A percentile compares a stretch with the other conserved stretches of the same genome.
Conservation (phyloP, 805 yeast species). For the Metschnikowia noctiluminum region DNA sequence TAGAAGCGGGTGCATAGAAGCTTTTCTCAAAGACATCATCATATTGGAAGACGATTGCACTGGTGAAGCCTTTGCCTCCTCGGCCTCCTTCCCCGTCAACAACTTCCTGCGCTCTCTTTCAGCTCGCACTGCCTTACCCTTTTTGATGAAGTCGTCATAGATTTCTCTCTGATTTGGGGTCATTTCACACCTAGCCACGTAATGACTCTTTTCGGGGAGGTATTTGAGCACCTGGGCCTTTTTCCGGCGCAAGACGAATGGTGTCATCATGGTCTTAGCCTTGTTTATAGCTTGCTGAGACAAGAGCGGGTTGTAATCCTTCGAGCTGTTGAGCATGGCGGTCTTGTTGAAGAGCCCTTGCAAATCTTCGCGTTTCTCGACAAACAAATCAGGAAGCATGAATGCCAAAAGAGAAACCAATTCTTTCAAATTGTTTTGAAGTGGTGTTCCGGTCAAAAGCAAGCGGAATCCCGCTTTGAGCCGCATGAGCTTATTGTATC, state of each 20-base stretch:
- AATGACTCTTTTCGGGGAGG: slow-evolving; percentile 72
- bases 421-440: slow-evolving; percentile 90
- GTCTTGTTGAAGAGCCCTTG: slow-evolving; percentile 82
- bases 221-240: slow-evolving; percentile 90
- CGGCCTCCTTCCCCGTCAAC: slow-evolving; percentile 35
- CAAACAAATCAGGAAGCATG: slow-evolving; percentile 80
- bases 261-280: slow-evolving; percentile 98
- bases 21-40: slow-evolving; percentile 86
- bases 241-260: slow-evolving; percentile 88
- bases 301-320: slow-evolving; percentile 68
- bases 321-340: slow-evolving; percentile 59
- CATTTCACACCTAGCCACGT: slow-evolving; percentile 64
- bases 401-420: slow-evolving; percentile 86
- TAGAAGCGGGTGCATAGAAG: slow-evolving; percentile 86
- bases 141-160: slow-evolving; percentile 57
- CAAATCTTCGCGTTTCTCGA: slow-evolving; percentile 77
- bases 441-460: slow-evolving; percentile 92
- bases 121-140: slow-evolving; percentile 36
- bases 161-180: slow-evolving; percentile 50
- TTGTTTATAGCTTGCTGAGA: slow-evolving; percentile 88
- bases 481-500: slow-evolving; percentile 84
- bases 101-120: slow-evolving; percentile 45
- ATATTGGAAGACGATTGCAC: slow-evolving; percentile 58
- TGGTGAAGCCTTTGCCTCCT: slow-evolving; percentile 27
- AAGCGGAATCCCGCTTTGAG: slow-evolving; percentile 80